These are phyloP conservation scores for Kandelia obovata DNA, from an alignment of 345 rosid genomes.

Conservation along the genomic window DNA sequence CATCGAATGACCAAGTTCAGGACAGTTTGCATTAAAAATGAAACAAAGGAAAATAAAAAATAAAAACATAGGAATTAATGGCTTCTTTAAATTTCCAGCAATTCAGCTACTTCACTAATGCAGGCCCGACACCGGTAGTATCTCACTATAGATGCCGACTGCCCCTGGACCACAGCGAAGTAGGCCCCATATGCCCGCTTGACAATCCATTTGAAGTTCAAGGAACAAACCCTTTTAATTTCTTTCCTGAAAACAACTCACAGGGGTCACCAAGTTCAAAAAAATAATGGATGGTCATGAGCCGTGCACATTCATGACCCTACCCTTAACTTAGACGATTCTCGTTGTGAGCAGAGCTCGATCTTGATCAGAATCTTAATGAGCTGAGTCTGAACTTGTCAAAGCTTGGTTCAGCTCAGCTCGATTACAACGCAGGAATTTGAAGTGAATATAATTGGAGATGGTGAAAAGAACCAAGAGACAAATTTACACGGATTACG, in stretches of 20 bases:
- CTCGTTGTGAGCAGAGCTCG: too few species aligned
- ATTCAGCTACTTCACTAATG: not conserved
- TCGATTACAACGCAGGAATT: too few species aligned
- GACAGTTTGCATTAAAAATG: not conserved
- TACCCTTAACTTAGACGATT: too few species aligned
- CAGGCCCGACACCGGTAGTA: constrained; percentile 2
- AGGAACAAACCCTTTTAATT: constrained; percentile 3
- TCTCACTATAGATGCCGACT: constrained; percentile 22
- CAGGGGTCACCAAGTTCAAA: not conserved
- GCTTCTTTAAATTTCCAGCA: not conserved
- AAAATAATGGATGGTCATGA: constrained; percentile 14
- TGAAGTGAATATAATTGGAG: too few species aligned
- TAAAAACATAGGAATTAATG: not conserved
- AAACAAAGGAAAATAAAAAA: not conserved
- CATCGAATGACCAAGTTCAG: not conserved
- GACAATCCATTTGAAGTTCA: constrained; percentile 17
- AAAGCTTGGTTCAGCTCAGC: too few species aligned
- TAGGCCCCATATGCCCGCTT: constrained; percentile 30
- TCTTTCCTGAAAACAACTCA: not conserved
- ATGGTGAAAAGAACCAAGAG: too few species aligned
- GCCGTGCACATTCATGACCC: constrained; percentile 6
- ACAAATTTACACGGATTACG: not conserved
- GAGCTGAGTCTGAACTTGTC: too few species aligned
- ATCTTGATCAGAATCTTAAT: too few species aligned
- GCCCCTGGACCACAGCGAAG: constrained; percentile 17